Conservation (phyloP, 495 filamentous ascomycete genomes). For the Neurospora pannonica region DNA sequence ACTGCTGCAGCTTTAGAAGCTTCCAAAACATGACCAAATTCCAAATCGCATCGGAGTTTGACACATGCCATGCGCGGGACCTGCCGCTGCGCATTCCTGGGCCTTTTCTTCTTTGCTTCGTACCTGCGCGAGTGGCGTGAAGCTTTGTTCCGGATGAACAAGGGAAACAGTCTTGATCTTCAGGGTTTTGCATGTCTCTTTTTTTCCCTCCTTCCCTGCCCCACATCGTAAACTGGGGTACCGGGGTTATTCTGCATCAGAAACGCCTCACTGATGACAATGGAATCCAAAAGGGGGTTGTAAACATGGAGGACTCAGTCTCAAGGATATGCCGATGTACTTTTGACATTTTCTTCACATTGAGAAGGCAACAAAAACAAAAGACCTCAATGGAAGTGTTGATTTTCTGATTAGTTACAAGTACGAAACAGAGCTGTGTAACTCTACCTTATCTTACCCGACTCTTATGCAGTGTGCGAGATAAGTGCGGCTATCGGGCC, state of each 20-base stretch:
- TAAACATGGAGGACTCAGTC: neutral
- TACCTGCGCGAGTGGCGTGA: neutral
- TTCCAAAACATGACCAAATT: neutral
- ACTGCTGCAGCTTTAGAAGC: neutral
- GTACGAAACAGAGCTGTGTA: neutral
- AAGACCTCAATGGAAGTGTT: neutral
- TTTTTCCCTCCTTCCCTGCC: neutral
- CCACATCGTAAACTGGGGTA: neutral
- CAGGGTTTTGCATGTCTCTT: neutral
- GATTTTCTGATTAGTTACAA: neutral
- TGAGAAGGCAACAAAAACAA: too few relatives aligned
- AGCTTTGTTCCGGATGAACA: neutral
- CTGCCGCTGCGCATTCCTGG: neutral
- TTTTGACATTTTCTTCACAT: neutral
- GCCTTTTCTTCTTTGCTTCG: neutral
- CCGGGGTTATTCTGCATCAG: neutral
- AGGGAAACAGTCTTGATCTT: neutral
- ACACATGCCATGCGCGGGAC: neutral
- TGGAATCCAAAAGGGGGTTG: neutral
- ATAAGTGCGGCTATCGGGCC: neutral
- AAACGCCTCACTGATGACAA: neutral
- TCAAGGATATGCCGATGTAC: neutral
- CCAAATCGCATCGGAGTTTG: neutral
- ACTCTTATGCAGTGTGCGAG: neutral
- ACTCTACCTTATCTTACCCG: neutral